These are phyloP conservation scores for Triticum turgidum DNA, from an alignment of 176 grass and related monocot species.

Conservation along the genomic window DNA sequence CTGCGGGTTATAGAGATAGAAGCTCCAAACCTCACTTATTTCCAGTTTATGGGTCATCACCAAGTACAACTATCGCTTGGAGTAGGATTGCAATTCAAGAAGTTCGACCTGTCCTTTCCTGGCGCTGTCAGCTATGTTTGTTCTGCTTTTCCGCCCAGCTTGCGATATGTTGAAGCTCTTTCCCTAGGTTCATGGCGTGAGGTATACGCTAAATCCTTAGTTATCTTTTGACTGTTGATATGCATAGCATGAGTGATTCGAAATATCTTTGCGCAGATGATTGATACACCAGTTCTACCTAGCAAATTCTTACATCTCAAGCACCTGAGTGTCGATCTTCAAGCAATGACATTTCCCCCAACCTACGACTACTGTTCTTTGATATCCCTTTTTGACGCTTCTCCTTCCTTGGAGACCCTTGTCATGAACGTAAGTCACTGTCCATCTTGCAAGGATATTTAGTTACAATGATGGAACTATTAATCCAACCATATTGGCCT, in stretches of 20 bases:
- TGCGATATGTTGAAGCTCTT: background rate
- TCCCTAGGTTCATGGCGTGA: background rate
- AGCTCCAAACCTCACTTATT: background rate
- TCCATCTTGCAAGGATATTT: background rate
- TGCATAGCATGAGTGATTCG: background rate
- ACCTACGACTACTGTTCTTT: slow-evolving; percentile 18
- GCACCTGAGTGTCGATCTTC: background rate
- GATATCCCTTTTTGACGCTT: slow-evolving; percentile 6
- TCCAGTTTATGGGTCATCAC: background rate
- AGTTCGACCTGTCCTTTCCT: background rate
- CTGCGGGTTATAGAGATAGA: background rate
- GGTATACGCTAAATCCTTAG: background rate
- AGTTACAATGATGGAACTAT: background rate
- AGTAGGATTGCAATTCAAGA: background rate
- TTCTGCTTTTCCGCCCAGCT: background rate
- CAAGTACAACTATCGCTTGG: background rate
- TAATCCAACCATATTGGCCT: background rate
- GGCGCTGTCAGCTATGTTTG: background rate
- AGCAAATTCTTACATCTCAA: slow-evolving; percentile 9
- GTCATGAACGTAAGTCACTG: background rate
- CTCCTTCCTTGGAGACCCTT: slow-evolving; percentile 29
- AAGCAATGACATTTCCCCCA: background rate
- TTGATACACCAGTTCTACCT: background rate
- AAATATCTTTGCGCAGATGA: background rate
- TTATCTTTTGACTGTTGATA: no score